Conservation (phyloP, 495 filamentous ascomycete species). For the Aspergillus affinis region DNA sequence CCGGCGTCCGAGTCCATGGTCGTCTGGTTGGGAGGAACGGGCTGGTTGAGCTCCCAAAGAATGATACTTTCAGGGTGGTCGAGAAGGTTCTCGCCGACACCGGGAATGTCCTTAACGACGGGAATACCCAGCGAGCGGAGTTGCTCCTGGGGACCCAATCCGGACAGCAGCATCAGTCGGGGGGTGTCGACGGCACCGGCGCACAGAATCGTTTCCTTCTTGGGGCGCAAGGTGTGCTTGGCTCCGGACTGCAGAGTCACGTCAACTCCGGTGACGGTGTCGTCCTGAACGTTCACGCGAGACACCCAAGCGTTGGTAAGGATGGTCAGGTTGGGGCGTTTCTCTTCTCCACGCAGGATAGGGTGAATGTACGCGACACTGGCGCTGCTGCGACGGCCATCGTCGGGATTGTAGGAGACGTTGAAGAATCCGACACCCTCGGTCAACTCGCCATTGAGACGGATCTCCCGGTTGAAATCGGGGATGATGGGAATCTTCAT, state of each 20-base stretch:
- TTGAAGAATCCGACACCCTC: conserved; percentile 82
- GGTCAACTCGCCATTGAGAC: conserved; percentile 62
- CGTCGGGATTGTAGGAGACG: conserved; percentile 78
- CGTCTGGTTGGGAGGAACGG: conserved; percentile 72
- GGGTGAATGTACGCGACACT: conserved; percentile 87
- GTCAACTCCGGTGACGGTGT: conserved; percentile 63
- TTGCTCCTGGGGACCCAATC: conserved; percentile 68
- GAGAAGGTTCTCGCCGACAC: conserved; percentile 76
- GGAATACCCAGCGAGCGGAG: conserved; percentile 64
- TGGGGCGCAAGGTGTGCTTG: conserved; percentile 57
- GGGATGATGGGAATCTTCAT: conserved; percentile 73
- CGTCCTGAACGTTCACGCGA: conserved; percentile 64
- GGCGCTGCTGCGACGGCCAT: conserved; percentile 74
- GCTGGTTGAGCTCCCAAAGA: conserved; percentile 79
- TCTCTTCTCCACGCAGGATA: conserved; percentile 73
- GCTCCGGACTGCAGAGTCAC: conserved; percentile 65
- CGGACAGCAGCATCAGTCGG: conserved; percentile 71
- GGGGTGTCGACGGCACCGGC: conserved; percentile 78
- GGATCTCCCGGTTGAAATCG: conserved; percentile 80
- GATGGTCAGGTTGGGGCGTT: conserved; percentile 73
- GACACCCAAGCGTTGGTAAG: conserved; percentile 79
- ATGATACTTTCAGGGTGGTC: conserved; percentile 80
- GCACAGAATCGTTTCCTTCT: conserved; percentile 72
- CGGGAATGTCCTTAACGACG: conserved; percentile 68
- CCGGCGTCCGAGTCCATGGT: conserved; percentile 86